Base-by-base conservation (phyloP, 345 rosid genomes). In the Eucalyptus curtisii region DNA sequence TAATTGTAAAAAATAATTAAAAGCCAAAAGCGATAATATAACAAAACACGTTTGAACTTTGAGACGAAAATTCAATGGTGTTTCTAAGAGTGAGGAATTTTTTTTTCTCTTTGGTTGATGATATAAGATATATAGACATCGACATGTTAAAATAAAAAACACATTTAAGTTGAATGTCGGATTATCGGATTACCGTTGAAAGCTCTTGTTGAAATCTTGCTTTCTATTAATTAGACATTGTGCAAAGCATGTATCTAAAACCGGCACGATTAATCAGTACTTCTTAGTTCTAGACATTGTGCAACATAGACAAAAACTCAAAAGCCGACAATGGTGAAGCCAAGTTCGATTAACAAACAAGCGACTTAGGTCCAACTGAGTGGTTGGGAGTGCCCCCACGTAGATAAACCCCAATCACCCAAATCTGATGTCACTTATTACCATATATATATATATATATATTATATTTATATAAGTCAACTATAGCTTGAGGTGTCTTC, bases 181-280 rank as follows among this genome's bases (percentile, higher is more conserved):
- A 19, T 3, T 19, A 52, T 19, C 25, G 1, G 5, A 52, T 52
- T 52, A 52, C 3, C 2, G 10, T 52, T 52, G 2, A 4, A 52
- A 52, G 10, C 0, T 1, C 0, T 0, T 2, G 4, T 52, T 52
- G 0, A 0, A 19, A 19, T 52, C 10, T 19, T 19, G 9, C 25
- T 52, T 52, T 52, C 10, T 20, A 52, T 52, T 52, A 52, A 9
- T 4, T 52, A 52, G 57, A 52, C 2, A 8, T 5, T 52, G 57
- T 20, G 57, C 0, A 9, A 52, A 20, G 57, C 0, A 52, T 52
- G 25, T 3, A 4, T 52, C 10, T 20, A 1, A 52, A 20, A 52
- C 10, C 1, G 8, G 53, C 22, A 50, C 7, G 57, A 20, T 20
- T 52, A 19, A 22, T 52, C 10, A 20, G 1, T 3, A 8, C 57